phyloP scores from a whole-genome alignment of 768 basidiomycete genomes.

The Mycena pura region DNA sequence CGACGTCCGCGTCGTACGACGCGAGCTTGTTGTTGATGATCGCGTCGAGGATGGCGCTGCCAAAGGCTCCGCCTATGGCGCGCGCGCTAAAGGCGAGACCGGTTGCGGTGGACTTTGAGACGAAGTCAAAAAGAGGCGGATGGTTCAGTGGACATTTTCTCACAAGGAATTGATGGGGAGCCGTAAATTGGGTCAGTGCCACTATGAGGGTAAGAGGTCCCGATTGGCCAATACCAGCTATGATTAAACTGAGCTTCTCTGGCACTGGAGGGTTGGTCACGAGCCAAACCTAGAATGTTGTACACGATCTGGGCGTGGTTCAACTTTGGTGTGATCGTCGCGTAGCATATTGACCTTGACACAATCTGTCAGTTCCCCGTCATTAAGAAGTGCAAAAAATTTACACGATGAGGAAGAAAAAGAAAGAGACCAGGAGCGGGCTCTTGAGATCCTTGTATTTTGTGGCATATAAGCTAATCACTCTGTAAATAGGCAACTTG shows the following conservation, averaged over 20 bases:
- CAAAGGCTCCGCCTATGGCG: conserved; percentile 29
- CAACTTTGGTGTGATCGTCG: conserved; percentile 27
- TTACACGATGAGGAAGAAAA: conserved; percentile 27
- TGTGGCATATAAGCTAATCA: conserved; percentile 21
- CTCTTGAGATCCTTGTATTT: conserved; percentile 28
- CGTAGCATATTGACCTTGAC: conserved; percentile 25
- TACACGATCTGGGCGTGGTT: conserved; percentile 28
- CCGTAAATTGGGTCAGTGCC: conserved; percentile 26
- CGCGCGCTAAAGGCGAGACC: conserved; percentile 28
- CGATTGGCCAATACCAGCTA: conserved; percentile 28
- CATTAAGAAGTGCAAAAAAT: neutral
- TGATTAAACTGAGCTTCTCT: neutral
- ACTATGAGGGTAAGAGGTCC: conserved; percentile 29
- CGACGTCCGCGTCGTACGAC: conserved; percentile 21
- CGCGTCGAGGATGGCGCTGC: conserved; percentile 27
- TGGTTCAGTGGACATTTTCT: neutral
- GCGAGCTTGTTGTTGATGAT: conserved; percentile 30
- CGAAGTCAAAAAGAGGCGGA: too few species aligned
- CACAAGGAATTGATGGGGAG: conserved; percentile 26
- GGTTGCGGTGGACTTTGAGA: conserved; percentile 25
- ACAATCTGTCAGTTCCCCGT: neutral
- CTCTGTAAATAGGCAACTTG: neutral
- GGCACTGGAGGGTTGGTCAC: too few species aligned
- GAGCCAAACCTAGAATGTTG: conserved; percentile 6
- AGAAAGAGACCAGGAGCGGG: conserved; percentile 24